A percentile compares a stretch with the other conserved stretches of the same genome.
Evolutionary conservation across 2,329 filamentous ascomycete species (phyloP).

Genomic region (Diplodia scrobiculata): DNA sequence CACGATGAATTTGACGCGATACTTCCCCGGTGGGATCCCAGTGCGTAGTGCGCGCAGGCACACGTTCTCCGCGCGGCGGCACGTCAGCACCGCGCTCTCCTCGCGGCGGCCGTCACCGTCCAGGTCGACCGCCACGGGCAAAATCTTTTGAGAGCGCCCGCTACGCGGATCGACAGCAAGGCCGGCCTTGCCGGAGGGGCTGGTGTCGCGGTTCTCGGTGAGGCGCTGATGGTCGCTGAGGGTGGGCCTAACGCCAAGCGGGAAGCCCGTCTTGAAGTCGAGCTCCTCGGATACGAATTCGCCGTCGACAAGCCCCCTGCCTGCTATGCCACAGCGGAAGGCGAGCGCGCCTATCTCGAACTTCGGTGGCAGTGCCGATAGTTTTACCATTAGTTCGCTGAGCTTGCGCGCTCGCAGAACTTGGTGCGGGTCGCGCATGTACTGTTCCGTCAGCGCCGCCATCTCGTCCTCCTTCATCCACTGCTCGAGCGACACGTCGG

Average conservation of each 20-base stretch:
- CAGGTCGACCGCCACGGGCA: slow-evolving; percentile 43
- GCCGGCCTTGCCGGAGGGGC: slow-evolving; percentile 40
- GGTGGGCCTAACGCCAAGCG: slow-evolving; percentile 34
- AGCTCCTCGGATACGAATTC: slow-evolving; percentile 41
- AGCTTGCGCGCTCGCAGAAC: slow-evolving; percentile 38
- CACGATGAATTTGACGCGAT: slow-evolving; percentile 43
- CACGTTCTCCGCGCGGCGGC: slow-evolving; percentile 38
- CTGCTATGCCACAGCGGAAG: slow-evolving; percentile 42
- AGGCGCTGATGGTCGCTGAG: slow-evolving; percentile 36
- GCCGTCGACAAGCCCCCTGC: slow-evolving; percentile 38
- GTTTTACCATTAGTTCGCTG: slow-evolving; percentile 43
- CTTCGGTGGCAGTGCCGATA: slow-evolving; percentile 41
- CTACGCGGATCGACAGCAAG: slow-evolving; percentile 35
- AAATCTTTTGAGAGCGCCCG: slow-evolving; percentile 39
- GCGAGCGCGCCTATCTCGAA: slow-evolving; percentile 42
- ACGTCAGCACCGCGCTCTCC: slow-evolving; percentile 44
- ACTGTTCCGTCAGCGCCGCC: slow-evolving; percentile 45
- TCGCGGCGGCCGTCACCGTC: slow-evolving; percentile 42
- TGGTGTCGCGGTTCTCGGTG: slow-evolving; percentile 35
- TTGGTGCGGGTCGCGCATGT: slow-evolving; percentile 45
- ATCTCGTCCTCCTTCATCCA: slow-evolving; percentile 49
- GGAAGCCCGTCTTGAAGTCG: slow-evolving; percentile 45
- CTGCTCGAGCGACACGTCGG: slow-evolving; percentile 45
- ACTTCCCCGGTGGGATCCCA: slow-evolving; percentile 44
- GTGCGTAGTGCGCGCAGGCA: slow-evolving; percentile 43